Percentiles rank a stretch among this genome's conserved stretches.
Evolutionary conservation across 306 rosid genomes (phyloP).

Genomic region (Medicago arabica): DNA sequence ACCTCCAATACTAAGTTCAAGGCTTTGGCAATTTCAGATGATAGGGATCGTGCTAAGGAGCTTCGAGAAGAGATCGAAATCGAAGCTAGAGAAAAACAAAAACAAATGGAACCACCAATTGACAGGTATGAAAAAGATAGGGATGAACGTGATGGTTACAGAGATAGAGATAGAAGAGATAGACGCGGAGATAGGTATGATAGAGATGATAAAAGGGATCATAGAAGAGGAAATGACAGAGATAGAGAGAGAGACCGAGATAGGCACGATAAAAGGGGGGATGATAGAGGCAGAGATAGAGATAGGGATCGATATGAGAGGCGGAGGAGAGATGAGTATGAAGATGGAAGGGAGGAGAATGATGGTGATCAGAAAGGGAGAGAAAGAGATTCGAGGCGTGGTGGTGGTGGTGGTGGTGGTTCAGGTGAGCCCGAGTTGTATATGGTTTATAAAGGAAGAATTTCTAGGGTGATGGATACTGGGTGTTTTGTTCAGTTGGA

Average conservation of each 20-base stretch:
- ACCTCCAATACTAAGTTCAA: constrained; percentile 51
- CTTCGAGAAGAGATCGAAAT: constrained; percentile 65
- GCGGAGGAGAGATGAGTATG: constrained; percentile 42
- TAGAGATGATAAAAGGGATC: constrained; percentile 37
- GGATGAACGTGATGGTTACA: constrained; percentile 40
- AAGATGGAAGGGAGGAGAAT: constrained; percentile 52
- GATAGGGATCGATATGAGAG: constrained; percentile 42
- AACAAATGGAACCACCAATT: neutral
- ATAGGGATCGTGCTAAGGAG: constrained; percentile 67
- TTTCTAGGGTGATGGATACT: constrained; percentile 82
- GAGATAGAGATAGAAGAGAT: constrained; percentile 43
- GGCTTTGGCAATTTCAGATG: constrained; percentile 67
- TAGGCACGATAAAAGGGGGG: constrained; percentile 21
- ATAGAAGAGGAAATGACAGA: constrained; percentile 26
- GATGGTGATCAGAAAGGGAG: constrained; percentile 46
- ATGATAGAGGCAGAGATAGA: constrained; percentile 30
- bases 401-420: too few species aligned
- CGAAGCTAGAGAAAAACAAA: constrained; percentile 50
- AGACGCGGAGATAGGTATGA: constrained; percentile 45
- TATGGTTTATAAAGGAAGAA: constrained; percentile 74
- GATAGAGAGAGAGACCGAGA: constrained; percentile 14
- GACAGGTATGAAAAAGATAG: neutral
- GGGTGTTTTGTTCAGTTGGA: constrained; percentile 84
- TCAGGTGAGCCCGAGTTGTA: constrained; percentile 71
- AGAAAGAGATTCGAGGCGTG: constrained; percentile 46